Conservation (phyloP, 2,329 filamentous ascomycete genomes). For the Colletotrichum sansevieriae region DNA sequence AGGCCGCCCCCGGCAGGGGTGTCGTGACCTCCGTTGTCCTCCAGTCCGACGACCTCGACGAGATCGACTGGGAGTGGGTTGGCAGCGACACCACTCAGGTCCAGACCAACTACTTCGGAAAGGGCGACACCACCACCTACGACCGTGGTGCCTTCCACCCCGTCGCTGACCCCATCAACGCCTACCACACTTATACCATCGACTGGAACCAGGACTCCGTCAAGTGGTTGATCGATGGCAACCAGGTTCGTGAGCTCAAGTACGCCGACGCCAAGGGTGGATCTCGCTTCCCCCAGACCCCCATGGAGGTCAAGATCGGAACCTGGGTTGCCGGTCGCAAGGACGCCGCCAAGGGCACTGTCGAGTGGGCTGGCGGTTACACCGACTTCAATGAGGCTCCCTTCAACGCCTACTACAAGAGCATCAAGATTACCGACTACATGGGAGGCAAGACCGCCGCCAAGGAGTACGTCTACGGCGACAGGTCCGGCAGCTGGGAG, state of each 20-base stretch:
- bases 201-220: conserved; percentile 76
- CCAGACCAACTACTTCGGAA: conserved; percentile 89
- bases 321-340: conserved; percentile 73
- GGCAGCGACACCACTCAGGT: conserved; percentile 80
- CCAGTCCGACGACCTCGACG: conserved; percentile 90
- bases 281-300: conserved; percentile 77
- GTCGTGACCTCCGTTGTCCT: conserved; percentile 92
- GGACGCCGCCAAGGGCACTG: conserved; percentile 76
- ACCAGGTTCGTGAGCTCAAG: conserved; percentile 72
- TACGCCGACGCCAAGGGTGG: conserved; percentile 72
- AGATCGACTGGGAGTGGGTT: conserved; percentile 98
- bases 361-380: conserved; percentile 75
- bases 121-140: conserved; percentile 78
- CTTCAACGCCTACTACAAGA: conserved; percentile 70
- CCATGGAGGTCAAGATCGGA: conserved; percentile 78
- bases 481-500: conserved; percentile 62
- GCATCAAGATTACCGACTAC: conserved; percentile 67
- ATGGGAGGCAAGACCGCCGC: conserved; percentile 61
- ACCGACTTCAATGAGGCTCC: conserved; percentile 65
- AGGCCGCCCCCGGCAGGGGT: conserved; percentile 83
- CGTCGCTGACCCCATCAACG: conserved; percentile 67
- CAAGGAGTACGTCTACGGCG: conserved; percentile 66
- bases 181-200: conserved; percentile 74
- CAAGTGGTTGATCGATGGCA: conserved; percentile 75
- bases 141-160: conserved; percentile 75